Conservation (phyloP, 2,329 filamentous ascomycete genomes). For the Emydomyces testavorans region DNA sequence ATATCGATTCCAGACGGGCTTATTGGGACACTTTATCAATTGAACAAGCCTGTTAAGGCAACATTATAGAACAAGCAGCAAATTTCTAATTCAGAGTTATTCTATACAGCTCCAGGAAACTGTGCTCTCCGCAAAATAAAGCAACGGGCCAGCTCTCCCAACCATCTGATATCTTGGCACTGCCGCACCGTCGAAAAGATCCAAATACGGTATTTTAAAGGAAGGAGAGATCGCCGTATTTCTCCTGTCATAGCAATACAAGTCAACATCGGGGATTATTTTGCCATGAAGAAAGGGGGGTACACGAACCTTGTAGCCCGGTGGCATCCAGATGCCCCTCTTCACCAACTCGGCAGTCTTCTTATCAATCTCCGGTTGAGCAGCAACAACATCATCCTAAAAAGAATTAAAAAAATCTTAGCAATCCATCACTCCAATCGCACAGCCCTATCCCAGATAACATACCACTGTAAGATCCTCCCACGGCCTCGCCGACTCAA, state of each 20-base stretch:
- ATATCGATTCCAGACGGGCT: no score
- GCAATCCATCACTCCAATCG: not conserved
- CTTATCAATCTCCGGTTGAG: conserved; percentile 93
- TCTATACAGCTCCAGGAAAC: conserved; percentile 13
- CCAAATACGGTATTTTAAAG: conserved; percentile 51
- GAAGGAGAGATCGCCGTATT: conserved; percentile 93
- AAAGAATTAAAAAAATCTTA: conserved; percentile 10
- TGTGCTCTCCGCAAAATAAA: conserved; percentile 1
- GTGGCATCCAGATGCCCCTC: conserved; percentile 96
- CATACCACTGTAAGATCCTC: conserved; percentile 94
- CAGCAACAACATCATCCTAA: conserved; percentile 86
- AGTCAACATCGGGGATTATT: not conserved
- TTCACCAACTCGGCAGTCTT: conserved; percentile 89
- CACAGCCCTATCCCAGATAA: conserved; percentile 23
- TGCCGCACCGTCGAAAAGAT: not conserved
- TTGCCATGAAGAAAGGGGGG: not conserved
- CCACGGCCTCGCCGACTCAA: conserved; percentile 88
- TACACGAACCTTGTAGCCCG: conserved; percentile 85
- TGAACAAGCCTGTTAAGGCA: not conserved
- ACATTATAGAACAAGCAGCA: conserved; percentile 4
- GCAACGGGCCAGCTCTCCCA: not conserved
- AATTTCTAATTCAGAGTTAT: conserved; percentile 13
- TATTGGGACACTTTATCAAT: not conserved
- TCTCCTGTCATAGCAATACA: conserved; percentile 59
- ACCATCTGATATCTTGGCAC: not conserved